Evolutionary conservation across 768 basidiomycete species (phyloP).

Genomic region (Leucocoprinus leucothites): DNA sequence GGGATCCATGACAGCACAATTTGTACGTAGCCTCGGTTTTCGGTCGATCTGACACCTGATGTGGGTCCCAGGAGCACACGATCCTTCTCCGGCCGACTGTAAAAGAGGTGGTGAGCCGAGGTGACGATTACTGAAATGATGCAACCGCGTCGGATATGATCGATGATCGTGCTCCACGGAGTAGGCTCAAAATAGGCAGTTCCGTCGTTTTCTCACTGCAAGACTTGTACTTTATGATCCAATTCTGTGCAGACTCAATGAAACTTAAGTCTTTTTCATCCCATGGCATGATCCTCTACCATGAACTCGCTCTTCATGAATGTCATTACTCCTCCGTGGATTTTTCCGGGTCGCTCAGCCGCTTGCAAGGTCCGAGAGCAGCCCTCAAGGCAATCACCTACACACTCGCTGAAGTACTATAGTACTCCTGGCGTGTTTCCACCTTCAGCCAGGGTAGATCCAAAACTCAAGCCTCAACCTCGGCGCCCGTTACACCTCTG

Average conservation of each 20-base stretch:
- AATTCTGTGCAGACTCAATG: constrained; percentile 2
- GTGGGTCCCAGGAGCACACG: constrained; percentile 67
- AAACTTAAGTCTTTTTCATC: constrained; percentile 5
- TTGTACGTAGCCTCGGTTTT: constrained; percentile 43
- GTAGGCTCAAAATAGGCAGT: constrained; percentile 9
- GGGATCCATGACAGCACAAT: constrained; percentile 94
- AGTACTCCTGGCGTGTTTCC: constrained; percentile 67
- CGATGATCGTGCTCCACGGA: constrained; percentile 4
- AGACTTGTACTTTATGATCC: constrained; percentile 7
- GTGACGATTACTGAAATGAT: constrained; percentile 66
- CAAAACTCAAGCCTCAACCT: constrained; percentile 58
- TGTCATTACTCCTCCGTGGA: constrained; percentile 14
- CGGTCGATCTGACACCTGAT: neutral
- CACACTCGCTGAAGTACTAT: constrained; percentile 47
- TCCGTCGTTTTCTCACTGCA: neutral
- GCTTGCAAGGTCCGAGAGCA: constrained; percentile 15
- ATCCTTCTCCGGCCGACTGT: constrained; percentile 80
- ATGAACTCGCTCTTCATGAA: constrained; percentile 12
- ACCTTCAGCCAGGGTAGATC: constrained; percentile 70
- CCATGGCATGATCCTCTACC: constrained; percentile 9
- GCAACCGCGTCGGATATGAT: constrained; percentile 16
- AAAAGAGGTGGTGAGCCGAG: constrained; percentile 82
- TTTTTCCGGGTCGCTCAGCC: constrained; percentile 12
- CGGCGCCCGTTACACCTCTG: constrained; percentile 56
- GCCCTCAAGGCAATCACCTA: constrained; percentile 24